Conservation (phyloP, 2,329 filamentous ascomycete genomes). For the Penicillium sp. region DNA sequence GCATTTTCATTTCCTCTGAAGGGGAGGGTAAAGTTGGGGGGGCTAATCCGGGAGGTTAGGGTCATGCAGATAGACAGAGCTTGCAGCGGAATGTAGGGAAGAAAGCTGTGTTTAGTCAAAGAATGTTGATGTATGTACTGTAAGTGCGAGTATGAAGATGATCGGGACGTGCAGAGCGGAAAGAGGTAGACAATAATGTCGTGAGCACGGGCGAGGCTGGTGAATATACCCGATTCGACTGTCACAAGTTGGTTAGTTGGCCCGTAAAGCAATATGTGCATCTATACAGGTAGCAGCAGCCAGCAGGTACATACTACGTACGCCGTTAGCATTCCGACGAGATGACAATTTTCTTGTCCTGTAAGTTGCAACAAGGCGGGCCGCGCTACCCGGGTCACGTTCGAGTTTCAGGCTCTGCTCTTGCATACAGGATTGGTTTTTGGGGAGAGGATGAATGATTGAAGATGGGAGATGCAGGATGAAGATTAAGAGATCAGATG, state of each 20-base stretch:
- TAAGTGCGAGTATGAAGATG: neutral
- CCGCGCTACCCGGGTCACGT: neutral
- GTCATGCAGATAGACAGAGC: constrained; percentile 6
- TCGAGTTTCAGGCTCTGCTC: neutral
- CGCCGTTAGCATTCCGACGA: neutral
- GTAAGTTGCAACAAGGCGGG: neutral
- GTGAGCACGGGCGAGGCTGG: neutral
- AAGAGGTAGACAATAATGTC: neutral
- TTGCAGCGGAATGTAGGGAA: constrained; percentile 20
- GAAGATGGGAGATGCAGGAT: neutral
- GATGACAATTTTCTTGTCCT: neutral
- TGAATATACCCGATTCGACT: constrained; percentile 6
- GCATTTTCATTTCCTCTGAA: neutral
- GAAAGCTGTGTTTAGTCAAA: constrained; percentile 7
- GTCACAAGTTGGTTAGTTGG: neutral
- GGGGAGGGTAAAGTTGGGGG: constrained; percentile 6
- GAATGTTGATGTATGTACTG: constrained; percentile 15
- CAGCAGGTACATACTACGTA: constrained; percentile 1
- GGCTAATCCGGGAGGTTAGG: constrained; percentile 7
- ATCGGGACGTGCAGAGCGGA: neutral
- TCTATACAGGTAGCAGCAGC: neutral
- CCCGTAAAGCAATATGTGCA: neutral
- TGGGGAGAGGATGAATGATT: neutral
- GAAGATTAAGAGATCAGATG: constrained; percentile 8
- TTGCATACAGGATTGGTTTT: neutral